These are phyloP conservation scores for Combretum micranthum DNA, from an alignment of 345 rosid species.

Conservation along the genomic window DNA sequence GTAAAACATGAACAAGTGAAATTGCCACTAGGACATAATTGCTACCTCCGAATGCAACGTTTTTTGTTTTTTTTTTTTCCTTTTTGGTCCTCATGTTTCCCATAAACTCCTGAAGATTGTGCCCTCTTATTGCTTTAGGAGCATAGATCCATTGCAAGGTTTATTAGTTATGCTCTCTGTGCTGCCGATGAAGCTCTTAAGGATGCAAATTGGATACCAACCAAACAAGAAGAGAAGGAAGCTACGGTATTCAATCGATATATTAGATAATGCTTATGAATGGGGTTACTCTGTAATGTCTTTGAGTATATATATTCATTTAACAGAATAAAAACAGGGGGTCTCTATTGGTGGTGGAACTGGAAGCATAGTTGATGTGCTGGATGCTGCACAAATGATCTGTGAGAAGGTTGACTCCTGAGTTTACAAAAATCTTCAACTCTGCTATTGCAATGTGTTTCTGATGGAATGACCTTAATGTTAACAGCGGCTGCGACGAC, in stretches of 20 bases:
- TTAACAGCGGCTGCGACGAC: constrained; percentile 72
- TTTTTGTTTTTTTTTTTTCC: no score
- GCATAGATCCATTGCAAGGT: constrained; percentile 65
- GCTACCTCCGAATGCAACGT: no score
- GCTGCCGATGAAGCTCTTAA: constrained; percentile 88
- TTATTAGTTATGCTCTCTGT: constrained; percentile 84
- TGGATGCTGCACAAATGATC: constrained; percentile 83
- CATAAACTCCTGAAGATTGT: no score
- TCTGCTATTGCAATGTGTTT: background rate
- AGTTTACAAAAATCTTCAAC: background rate
- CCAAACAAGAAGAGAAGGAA: constrained; percentile 61
- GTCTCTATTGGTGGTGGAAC: constrained; percentile 95
- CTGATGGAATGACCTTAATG: constrained; percentile 15
- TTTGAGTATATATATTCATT: constrained; percentile 15
- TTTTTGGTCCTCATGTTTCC: no score
- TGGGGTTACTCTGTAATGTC: background rate
- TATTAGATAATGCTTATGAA: background rate
- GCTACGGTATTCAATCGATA: constrained; percentile 48
- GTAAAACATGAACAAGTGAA: no score
- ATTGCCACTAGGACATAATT: no score
- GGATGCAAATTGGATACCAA: constrained; percentile 81
- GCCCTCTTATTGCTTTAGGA: constrained; percentile 28
- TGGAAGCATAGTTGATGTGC: constrained; percentile 80
- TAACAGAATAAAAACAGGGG: constrained; percentile 56
- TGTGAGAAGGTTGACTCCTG: constrained; percentile 61